Evolutionary conservation across 805 yeast genomes (phyloP).

Genomic region (Teunomyces kruisii): DNA sequence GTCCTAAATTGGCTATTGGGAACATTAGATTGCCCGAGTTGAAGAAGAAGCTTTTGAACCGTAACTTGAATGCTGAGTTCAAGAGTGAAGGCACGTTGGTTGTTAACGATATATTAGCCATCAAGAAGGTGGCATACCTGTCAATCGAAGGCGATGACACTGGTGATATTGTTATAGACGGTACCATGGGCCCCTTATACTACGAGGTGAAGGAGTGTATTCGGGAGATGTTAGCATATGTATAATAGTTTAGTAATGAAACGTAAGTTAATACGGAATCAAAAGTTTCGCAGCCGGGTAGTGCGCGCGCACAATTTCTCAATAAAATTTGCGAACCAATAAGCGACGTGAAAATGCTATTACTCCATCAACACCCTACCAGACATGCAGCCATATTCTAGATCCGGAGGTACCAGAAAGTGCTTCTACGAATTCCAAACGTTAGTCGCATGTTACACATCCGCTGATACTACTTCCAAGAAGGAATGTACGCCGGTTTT

Average conservation of each 20-base stretch:
- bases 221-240: slow-evolving; percentile 72
- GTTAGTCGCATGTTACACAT: slow-evolving; percentile 43
- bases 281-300: slow-evolving; percentile 3
- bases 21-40: slow-evolving; percentile 83
- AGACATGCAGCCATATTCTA: slow-evolving; percentile 46
- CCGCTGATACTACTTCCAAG: slow-evolving; percentile 42
- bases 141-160: slow-evolving; percentile 50
- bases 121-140: slow-evolving; percentile 59
- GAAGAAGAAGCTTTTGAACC: slow-evolving; percentile 55
- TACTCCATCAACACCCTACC: background rate
- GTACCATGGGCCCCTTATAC: slow-evolving; percentile 70
- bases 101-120: slow-evolving; percentile 72
- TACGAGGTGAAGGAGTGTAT: slow-evolving; percentile 75
- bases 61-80: slow-evolving; percentile 77
- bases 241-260: slow-evolving; percentile 30
- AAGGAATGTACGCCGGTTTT: slow-evolving; percentile 44
- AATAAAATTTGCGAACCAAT: slow-evolving; percentile 5
- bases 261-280: background rate
- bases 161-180: slow-evolving; percentile 85
- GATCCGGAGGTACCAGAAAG: slow-evolving; percentile 48
- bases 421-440: slow-evolving; percentile 49
- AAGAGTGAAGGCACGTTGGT: slow-evolving; percentile 91
- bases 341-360: slow-evolving; percentile 5
- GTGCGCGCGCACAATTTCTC: slow-evolving; percentile 7
- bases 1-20: slow-evolving; percentile 70